Evolutionary conservation across 2,329 filamentous ascomycete species (phyloP).

Genomic region (Penicillium sp.): DNA sequence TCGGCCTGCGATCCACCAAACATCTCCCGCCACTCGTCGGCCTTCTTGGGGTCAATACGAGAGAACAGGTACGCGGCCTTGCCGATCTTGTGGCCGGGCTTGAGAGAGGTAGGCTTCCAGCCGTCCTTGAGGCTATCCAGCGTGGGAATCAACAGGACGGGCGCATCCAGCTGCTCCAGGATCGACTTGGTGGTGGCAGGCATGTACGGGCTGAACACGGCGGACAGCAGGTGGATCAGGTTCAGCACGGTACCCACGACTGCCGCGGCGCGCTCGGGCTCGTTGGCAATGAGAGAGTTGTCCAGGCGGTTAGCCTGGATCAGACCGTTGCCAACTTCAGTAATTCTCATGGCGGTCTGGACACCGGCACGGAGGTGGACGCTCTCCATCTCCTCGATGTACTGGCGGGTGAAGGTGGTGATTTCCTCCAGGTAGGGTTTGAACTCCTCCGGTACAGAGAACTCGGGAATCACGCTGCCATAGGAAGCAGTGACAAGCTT

Average conservation of each 20-base stretch:
- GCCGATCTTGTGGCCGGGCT: conserved; percentile 74
- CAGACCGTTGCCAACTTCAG: conserved; percentile 56
- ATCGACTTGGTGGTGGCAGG: conserved; percentile 73
- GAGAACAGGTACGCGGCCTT: conserved; percentile 75
- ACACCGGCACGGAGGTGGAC: conserved; percentile 58
- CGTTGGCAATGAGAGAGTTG: conserved; percentile 56
- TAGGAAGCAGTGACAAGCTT: conserved; percentile 69
- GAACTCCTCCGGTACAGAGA: conserved; percentile 40
- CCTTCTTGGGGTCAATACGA: conserved; percentile 76
- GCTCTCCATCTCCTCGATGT: conserved; percentile 55
- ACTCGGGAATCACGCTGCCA: conserved; percentile 50
- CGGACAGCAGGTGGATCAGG: conserved; percentile 74
- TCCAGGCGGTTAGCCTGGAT: conserved; percentile 59
- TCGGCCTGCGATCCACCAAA: conserved; percentile 65
- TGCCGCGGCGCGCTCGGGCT: conserved; percentile 56
- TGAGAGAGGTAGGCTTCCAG: conserved; percentile 59
- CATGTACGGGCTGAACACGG: conserved; percentile 77
- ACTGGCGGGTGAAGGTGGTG: conserved; percentile 52
- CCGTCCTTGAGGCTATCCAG: conserved; percentile 48
- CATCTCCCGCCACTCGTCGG: conserved; percentile 73
- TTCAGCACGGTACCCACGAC: conserved; percentile 77
- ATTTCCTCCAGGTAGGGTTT: conserved; percentile 42
- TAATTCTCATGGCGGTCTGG: conserved; percentile 52
- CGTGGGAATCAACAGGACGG: conserved; percentile 58
- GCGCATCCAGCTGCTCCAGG: conserved; percentile 65